These are phyloP conservation scores for Capronia americana DNA, from an alignment of 2,329 filamentous ascomycete species.

Conservation along the genomic window DNA sequence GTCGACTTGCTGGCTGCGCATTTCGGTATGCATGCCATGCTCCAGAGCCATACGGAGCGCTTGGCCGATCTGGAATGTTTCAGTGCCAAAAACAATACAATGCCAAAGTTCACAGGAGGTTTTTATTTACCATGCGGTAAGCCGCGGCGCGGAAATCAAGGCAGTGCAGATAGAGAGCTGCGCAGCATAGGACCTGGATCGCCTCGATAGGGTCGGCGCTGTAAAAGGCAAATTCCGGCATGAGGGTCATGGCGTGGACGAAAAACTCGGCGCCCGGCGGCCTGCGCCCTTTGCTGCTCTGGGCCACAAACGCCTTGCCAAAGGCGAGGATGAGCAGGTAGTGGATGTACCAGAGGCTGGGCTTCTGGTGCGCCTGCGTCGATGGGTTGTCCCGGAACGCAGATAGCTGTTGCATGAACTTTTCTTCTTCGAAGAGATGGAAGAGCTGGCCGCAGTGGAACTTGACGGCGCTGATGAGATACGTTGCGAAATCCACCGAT, in stretches of 20 bases:
- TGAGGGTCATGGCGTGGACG: conserved; percentile 52
- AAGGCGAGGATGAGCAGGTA: conserved; percentile 62
- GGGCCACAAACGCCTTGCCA: conserved; percentile 60
- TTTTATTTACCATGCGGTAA: conserved; percentile 51
- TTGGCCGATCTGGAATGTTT: conserved; percentile 53
- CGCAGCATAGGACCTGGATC: conserved; percentile 59
- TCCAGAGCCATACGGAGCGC: conserved; percentile 58
- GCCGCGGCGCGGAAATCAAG: conserved; percentile 57
- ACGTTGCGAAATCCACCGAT: conserved; percentile 57
- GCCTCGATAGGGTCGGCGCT: conserved; percentile 54
- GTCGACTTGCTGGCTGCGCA: conserved; percentile 53
- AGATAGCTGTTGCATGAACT: conserved; percentile 55
- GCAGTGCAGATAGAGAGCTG: conserved; percentile 61
- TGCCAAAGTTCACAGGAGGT: neutral
- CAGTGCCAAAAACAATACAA: conserved; percentile 8
- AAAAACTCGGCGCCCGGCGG: conserved; percentile 59
- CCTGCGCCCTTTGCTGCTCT: conserved; percentile 44
- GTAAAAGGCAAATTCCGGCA: conserved; percentile 53
- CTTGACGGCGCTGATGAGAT: conserved; percentile 63
- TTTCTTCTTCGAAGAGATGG: conserved; percentile 61
- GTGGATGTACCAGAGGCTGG: conserved; percentile 59
- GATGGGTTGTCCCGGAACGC: conserved; percentile 51
- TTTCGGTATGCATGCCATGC: conserved; percentile 61
- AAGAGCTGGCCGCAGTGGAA: conserved; percentile 63
- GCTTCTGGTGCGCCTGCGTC: conserved; percentile 37